These are phyloP conservation scores for Talaromyces nanjingensis DNA, from an alignment of 495 filamentous ascomycete genomes.

Conservation along the genomic window DNA sequence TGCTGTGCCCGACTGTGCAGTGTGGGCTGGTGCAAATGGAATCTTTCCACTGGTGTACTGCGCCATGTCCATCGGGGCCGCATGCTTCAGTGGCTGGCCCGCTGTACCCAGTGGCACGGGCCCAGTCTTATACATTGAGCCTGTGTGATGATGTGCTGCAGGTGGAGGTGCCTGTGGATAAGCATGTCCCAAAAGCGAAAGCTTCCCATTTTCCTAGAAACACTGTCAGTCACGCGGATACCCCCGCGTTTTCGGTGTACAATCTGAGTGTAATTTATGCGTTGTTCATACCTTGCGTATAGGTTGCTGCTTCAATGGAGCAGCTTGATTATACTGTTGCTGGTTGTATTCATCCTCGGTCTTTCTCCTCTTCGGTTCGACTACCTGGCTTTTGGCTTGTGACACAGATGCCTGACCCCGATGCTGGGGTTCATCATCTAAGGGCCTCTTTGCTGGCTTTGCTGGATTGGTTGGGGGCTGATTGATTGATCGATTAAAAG, in stretches of 20 bases:
- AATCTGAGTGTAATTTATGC: background rate
- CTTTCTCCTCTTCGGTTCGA: constrained; percentile 49
- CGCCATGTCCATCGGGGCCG: constrained; percentile 66
- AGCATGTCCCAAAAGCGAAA: constrained; percentile 56
- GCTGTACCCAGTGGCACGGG: constrained; percentile 14
- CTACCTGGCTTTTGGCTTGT: constrained; percentile 36
- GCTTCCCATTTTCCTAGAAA: constrained; percentile 49
- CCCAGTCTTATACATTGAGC: constrained; percentile 30
- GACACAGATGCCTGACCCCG: constrained; percentile 35
- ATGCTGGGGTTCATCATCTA: constrained; percentile 45
- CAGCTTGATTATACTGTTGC: constrained; percentile 28
- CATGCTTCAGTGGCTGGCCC: constrained; percentile 47
- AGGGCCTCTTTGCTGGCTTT: constrained; percentile 57
- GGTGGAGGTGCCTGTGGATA: constrained; percentile 51
- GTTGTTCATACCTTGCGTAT: constrained; percentile 62
- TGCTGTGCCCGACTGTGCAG: constrained; percentile 25
- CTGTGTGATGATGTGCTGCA: constrained; percentile 36
- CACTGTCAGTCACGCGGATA: constrained; percentile 16
- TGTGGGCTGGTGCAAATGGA: constrained; percentile 65
- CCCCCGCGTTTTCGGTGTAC: constrained; percentile 9
- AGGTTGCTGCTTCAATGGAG: constrained; percentile 54
- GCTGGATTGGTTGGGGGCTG: constrained; percentile 52
- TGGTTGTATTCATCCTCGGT: constrained; percentile 52
- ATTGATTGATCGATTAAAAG: constrained; percentile 39
- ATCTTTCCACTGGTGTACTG: constrained; percentile 84